Base-by-base conservation (phyloP, 768 basidiomycete species). In the Termitomyces sp. region DNA sequence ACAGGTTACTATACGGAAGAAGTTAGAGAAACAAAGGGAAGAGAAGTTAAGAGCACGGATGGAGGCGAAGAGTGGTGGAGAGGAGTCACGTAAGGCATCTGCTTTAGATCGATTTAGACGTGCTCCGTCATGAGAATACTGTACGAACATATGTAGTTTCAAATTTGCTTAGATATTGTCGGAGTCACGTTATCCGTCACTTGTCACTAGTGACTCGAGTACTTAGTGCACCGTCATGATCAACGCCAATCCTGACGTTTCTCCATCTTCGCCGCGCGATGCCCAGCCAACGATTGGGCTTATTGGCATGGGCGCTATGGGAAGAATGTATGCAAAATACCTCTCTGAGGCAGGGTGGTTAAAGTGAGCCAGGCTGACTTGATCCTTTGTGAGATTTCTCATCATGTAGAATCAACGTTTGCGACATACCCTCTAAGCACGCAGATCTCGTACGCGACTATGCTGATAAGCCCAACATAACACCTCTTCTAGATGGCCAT, bases 291-390 rank as follows among this genome's bases (percentile, higher is more conserved):
- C 81, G 0, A 90, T 98, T 38, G 95, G 95, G 2, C 76, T 97
- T 51, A 97, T 97, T 59, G 95, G 96, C 2, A 97, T 98, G 95
- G 95, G 95, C 0, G 91, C 90, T 49, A 98, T 98, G 96, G 96
- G 96, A 2, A 78, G 76, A 66, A 93, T 98, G 94, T 98, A 98
- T 69, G 93, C 94, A 0, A 80, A 78, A 17, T 69, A 76, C n/a
- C 77, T 99, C 25, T 82, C 86, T 11, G 76, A 77, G 6, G 94
- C 87, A 10, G 95, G 96, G 2, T 94, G 95, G 95, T 83, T 86
- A 71, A 89, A 85, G 95, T 94, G 59, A 52, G 67, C 60, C 23
- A n/a, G 53, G 27, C 56, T 25, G 37, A 52, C 35, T 11, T 42
- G 11, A 37, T 61, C 45, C 19, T 27, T 8, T 21, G 5, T 27